Evolutionary conservation across 768 basidiomycete genomes (phyloP).

Genomic region (Saitozyma podzolica): DNA sequence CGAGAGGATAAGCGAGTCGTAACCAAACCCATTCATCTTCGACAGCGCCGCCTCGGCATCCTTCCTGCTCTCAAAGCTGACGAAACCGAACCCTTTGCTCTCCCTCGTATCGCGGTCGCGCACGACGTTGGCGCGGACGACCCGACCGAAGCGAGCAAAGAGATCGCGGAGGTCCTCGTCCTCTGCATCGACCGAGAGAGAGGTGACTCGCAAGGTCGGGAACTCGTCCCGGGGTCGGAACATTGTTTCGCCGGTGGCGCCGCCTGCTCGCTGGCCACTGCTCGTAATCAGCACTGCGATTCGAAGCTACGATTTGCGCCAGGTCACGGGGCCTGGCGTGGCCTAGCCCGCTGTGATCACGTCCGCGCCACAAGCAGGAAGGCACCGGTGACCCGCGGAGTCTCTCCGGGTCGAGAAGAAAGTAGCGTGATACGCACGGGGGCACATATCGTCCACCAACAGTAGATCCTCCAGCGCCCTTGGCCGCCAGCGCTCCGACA

Average conservation of each 20-base stretch:
- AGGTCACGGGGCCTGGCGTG: background rate
- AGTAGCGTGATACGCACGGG: constrained; percentile 54
- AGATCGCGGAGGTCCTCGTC: constrained; percentile 92
- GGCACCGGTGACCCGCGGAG: constrained; percentile 16
- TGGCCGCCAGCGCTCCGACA: constrained; percentile 30
- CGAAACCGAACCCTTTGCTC: constrained; percentile 96
- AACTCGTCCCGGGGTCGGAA: constrained; percentile 77
- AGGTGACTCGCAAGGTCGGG: constrained; percentile 94
- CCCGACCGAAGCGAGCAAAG: constrained; percentile 78
- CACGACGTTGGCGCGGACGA: constrained; percentile 89
- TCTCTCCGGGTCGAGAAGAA: no score
- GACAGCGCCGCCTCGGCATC: constrained; percentile 84
- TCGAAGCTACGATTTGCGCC: background rate
- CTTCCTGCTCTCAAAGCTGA: constrained; percentile 82
- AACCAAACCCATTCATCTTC: constrained; percentile 83
- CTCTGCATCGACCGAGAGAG: constrained; percentile 90
- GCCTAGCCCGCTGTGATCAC: no score
- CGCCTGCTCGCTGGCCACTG: constrained; percentile 69
- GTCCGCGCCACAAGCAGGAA: background rate
- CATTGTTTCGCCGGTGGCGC: constrained; percentile 74
- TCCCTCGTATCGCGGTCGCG: constrained; percentile 90
- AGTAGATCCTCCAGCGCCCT: constrained; percentile 51
- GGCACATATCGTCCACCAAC: constrained; percentile 89
- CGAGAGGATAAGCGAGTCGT: constrained; percentile 82
- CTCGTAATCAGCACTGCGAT: background rate